Conservation (phyloP, 495 filamentous ascomycete species). For the Tuber brumale region DNA sequence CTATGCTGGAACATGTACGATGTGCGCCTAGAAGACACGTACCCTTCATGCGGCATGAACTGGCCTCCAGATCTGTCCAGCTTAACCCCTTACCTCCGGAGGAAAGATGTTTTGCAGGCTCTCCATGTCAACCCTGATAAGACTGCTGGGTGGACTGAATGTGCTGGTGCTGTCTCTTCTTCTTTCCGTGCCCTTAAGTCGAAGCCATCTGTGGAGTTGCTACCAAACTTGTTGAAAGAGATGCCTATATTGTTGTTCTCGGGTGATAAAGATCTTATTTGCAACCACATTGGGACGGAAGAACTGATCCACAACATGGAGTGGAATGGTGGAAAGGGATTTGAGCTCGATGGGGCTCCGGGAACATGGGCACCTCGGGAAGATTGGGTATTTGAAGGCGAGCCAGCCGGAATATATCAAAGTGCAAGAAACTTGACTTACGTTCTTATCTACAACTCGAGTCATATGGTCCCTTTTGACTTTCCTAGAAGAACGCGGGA, state of each 20-base stretch:
- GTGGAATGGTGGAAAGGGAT: constrained; percentile 85
- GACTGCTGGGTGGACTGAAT: constrained; percentile 84
- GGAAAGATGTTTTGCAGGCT: constrained; percentile 68
- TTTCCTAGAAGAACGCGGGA: constrained; percentile 78
- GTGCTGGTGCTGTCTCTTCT: constrained; percentile 64
- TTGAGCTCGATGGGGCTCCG: constrained; percentile 64
- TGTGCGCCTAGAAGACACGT: constrained; percentile 67
- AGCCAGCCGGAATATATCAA: constrained; percentile 87
- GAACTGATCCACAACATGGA: constrained; percentile 81
- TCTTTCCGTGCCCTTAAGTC: constrained; percentile 64
- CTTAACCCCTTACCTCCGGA: constrained; percentile 77
- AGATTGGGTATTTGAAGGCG: constrained; percentile 90
- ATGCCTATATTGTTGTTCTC: constrained; percentile 81
- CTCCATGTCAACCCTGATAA: constrained; percentile 78
- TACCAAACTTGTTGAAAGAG: constrained; percentile 69
- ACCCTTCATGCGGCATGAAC: constrained; percentile 80
- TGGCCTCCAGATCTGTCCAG: constrained; percentile 80
- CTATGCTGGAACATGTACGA: constrained; percentile 92
- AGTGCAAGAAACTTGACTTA: constrained; percentile 92
- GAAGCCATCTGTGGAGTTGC: constrained; percentile 61
- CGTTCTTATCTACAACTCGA: constrained; percentile 87
- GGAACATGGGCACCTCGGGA: constrained; percentile 86
- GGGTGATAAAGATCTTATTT: constrained; percentile 88
- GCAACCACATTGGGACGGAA: constrained; percentile 94
- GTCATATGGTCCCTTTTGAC: constrained; percentile 97